Evolutionary conservation across 2,329 filamentous ascomycete genomes (phyloP).

Genomic region (Myriangium duriaei): DNA sequence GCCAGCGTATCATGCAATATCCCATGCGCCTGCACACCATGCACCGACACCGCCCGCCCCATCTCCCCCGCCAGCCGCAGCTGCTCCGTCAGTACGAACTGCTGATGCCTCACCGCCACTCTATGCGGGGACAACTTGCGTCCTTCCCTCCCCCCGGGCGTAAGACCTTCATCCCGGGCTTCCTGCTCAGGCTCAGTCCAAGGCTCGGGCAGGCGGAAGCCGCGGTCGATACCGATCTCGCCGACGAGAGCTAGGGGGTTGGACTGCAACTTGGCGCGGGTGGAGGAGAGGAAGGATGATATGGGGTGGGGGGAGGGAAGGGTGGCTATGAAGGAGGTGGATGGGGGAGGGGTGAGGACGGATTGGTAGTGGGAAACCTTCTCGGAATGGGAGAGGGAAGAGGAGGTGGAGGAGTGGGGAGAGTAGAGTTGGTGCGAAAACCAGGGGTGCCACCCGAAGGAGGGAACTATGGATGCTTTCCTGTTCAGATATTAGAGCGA

Average conservation of each 20-base stretch:
- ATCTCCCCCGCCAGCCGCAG: slow-evolving; percentile 58
- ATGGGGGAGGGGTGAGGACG: slow-evolving; percentile 50
- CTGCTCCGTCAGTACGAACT: slow-evolving; percentile 51
- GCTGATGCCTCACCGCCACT: slow-evolving; percentile 58
- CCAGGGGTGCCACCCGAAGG: slow-evolving; percentile 85
- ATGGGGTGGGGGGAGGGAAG: slow-evolving; percentile 52
- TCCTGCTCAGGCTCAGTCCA: slow-evolving; percentile 34
- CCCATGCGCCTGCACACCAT: slow-evolving; percentile 67
- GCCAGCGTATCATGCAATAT: slow-evolving; percentile 53
- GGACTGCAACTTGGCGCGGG: slow-evolving; percentile 40
- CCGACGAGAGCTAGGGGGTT: slow-evolving; percentile 58
- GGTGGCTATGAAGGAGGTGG: slow-evolving; percentile 34
- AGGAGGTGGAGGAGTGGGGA: slow-evolving; percentile 25
- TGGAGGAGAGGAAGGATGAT: slow-evolving; percentile 45
- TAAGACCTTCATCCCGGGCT: slow-evolving; percentile 39
- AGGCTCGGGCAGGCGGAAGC: slow-evolving; percentile 57
- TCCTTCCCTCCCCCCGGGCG: slow-evolving; percentile 59
- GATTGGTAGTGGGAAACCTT: slow-evolving; percentile 50
- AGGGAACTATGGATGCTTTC: slow-evolving; percentile 53
- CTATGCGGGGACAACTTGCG: slow-evolving; percentile 54
- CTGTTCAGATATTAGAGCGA: too few species aligned
- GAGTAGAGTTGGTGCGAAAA: slow-evolving; percentile 67
- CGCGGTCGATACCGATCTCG: slow-evolving; percentile 66
- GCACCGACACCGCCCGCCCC: slow-evolving; percentile 53
- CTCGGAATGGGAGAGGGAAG: slow-evolving; percentile 27